Conservation (phyloP, 2,329 filamentous ascomycete genomes). For the Verticillium zaregamsianum region DNA sequence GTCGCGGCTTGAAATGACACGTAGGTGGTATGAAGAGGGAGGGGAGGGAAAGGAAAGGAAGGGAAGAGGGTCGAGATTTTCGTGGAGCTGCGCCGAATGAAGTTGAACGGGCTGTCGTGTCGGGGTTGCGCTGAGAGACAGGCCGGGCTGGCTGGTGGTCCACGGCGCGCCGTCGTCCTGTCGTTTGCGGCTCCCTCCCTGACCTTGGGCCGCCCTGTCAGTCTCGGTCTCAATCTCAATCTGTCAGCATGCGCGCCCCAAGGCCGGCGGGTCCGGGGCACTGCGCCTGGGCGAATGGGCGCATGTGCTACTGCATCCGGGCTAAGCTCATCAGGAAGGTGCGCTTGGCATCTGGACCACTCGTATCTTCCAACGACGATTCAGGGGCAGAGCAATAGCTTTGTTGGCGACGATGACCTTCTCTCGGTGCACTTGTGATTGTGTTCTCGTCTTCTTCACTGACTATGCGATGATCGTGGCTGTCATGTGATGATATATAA, state of each 20-base stretch:
- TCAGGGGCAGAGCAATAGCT: not conserved
- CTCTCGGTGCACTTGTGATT: no score
- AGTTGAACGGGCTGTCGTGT: not conserved
- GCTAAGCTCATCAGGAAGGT: slow-evolving; percentile 1
- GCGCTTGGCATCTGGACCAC: not conserved
- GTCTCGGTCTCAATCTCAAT: not conserved
- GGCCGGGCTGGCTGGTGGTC: not conserved
- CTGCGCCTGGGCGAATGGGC: not conserved
- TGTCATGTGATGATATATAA: not conserved
- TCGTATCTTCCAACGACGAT: not conserved
- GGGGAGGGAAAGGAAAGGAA: not conserved
- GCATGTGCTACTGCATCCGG: not conserved
- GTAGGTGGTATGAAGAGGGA: not conserved
- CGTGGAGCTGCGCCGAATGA: not conserved
- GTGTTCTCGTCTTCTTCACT: no score
- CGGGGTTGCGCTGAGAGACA: not conserved
- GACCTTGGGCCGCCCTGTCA: not conserved
- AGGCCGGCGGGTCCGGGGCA: not conserved
- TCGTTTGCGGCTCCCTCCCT: not conserved
- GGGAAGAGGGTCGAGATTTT: not conserved
- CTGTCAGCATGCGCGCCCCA: not conserved
- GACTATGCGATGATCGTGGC: not conserved
- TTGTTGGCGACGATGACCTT: no score
- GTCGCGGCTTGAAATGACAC: not conserved
- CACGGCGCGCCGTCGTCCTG: not conserved